phyloP scores from a whole-genome alignment of 2,329 filamentous ascomycete species.

The Fusarium pseudograminearum region DNA sequence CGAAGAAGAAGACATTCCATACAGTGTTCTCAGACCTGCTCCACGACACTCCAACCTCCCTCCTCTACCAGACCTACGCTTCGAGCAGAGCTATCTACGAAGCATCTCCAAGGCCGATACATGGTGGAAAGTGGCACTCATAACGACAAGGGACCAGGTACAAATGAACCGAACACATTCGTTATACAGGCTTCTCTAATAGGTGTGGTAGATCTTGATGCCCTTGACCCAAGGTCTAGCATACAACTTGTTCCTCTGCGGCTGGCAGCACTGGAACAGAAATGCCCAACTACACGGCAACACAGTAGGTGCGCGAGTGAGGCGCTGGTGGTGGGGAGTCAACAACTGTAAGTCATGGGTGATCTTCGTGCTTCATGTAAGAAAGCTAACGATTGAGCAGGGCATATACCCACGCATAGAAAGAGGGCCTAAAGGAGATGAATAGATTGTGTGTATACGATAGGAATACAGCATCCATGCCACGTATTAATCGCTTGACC shows the following conservation, averaged over 20 bases:
- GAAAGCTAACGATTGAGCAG: constrained; percentile 15
- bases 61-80: constrained; percentile 87
- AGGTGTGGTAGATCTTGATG: constrained; percentile 74
- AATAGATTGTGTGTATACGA: background rate
- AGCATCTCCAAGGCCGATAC: constrained; percentile 85
- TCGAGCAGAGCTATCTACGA: constrained; percentile 97
- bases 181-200: background rate
- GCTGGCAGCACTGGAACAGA: constrained; percentile 92
- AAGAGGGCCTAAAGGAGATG: constrained; percentile 19
- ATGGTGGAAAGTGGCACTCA: constrained; percentile 83
- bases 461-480: background rate
- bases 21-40: constrained; percentile 71
- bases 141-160: constrained; percentile 92
- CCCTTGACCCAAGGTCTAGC: constrained; percentile 87
- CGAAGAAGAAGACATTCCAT: constrained; percentile 72
- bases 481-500: background rate
- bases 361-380: background rate
- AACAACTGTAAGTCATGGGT: constrained; percentile 72
- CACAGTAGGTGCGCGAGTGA: constrained; percentile 78
- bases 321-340: constrained; percentile 94
- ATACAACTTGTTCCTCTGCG: constrained; percentile 87
- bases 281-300: constrained; percentile 81
- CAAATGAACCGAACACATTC: constrained; percentile 16
- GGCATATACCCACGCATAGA: constrained; percentile 71
- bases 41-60: constrained; percentile 63